These are phyloP conservation scores for Paramecium biaurelia DNA, from an alignment of 73 alveolate genomes.

Conservation along the genomic window DNA sequence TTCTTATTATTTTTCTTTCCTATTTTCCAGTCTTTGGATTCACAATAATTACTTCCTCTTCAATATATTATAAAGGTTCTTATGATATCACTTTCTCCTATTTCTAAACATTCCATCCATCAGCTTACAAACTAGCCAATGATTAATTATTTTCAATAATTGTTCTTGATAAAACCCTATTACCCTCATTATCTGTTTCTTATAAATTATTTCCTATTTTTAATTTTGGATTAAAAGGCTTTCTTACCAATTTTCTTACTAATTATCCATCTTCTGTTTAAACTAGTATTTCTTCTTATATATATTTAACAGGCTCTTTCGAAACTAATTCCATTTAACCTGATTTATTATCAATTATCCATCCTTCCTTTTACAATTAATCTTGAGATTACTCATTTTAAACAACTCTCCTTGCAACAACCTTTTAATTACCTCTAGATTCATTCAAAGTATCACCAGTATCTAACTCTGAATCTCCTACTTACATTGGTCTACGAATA, in stretches of 20 bases:
- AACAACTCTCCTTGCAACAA: not conserved
- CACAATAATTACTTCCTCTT: not conserved
- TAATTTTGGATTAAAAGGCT: not conserved
- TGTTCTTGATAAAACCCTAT: not conserved
- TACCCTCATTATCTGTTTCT: not conserved
- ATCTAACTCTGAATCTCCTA: not conserved
- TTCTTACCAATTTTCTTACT: not conserved
- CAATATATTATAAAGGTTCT: not conserved
- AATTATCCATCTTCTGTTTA: not conserved
- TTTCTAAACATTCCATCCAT: not conserved
- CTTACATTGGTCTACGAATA: not conserved
- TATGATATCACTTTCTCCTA: not conserved
- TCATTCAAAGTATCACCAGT: not conserved
- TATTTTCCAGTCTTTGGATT: not conserved
- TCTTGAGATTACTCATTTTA: not conserved
- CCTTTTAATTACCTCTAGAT: not conserved
- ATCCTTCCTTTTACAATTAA: not conserved
- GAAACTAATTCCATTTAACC: not conserved
- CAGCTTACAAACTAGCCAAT: not conserved
- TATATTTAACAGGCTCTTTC: not conserved
- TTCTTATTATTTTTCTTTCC: not conserved
- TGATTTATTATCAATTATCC: not conserved
- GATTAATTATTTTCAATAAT: not conserved
- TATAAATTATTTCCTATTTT: not conserved
- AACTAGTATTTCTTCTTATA: not conserved